These are phyloP conservation scores for Sanghuangporus sanghuang DNA, from an alignment of 1,284 basidiomycete genomes.

Conservation along the genomic window DNA sequence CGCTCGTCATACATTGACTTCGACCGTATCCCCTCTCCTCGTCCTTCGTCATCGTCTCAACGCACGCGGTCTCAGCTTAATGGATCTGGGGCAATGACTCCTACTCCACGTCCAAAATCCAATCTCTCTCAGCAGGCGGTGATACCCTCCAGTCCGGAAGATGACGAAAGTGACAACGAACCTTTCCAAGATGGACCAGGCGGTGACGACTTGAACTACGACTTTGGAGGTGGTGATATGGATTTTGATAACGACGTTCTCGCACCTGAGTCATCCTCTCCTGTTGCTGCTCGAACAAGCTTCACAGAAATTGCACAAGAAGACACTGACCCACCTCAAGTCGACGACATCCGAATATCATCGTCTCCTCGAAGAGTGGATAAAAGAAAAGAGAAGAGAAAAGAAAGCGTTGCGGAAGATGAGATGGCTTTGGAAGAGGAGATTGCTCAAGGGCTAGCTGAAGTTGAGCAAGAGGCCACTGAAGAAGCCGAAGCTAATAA, in stretches of 20 bases:
- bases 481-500: constrained; percentile 27
- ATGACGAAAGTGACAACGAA: constrained; percentile 14
- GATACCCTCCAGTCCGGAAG: constrained; percentile 17
- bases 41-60: constrained; percentile 27
- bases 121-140: constrained; percentile 27
- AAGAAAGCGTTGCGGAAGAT: constrained; percentile 28
- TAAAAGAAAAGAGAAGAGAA: constrained; percentile 25
- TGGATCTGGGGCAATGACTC: constrained; percentile 29
- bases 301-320: constrained; percentile 39
- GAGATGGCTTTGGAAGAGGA: constrained; percentile 42
- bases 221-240: constrained; percentile 6
- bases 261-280: constrained; percentile 8
- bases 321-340: constrained; percentile 24
- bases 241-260: constrained; percentile 21
- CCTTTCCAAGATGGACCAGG: constrained; percentile 2
- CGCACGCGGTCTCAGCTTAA: constrained; percentile 32
- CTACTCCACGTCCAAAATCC: constrained; percentile 44
- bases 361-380: constrained; percentile 24
- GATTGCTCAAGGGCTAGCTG: constrained; percentile 44
- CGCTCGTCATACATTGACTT: constrained; percentile 56
- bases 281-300: constrained; percentile 31
- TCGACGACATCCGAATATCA: constrained; percentile 24
- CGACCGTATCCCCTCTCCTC: constrained; percentile 65
- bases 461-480: constrained; percentile 34
- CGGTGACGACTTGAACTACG: not conserved